Base-by-base conservation (phyloP, 805 yeast genomes). In the Nakazawaea siamensis region DNA sequence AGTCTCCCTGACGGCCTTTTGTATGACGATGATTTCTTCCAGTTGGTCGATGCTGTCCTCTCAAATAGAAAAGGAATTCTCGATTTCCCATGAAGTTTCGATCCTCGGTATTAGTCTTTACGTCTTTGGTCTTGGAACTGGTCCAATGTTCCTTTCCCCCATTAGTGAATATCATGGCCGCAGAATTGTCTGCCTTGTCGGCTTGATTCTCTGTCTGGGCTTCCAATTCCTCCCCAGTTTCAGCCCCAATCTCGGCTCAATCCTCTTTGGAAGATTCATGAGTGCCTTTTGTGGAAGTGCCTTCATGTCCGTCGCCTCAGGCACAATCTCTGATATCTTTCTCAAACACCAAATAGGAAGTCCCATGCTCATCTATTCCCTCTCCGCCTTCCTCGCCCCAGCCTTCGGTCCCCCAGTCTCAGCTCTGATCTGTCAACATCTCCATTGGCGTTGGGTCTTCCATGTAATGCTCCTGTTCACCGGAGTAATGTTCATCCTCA, bases 201-300 rank as follows among this genome's bases (percentile, higher is more conserved):
- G 77, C 6, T 57, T 72, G 27, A 51, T 64, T 47, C 41, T 71
- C 37, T 60, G 66, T 6, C 61, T 66, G 15, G 40, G 65, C 10
- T 75, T 74, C 55, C 70, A 73, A 45, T 51, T 77, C 24, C 68
- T 70, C 3, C 70, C 78, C 41, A 76, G 76, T 7, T 70, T 73
- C 49, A 66, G 70, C 41, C 48, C 67, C 49, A 78, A 76, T 38
- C 70, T 76, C 21, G 77, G 76, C 7, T 83, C 80, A 23, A 58
- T 83, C 38, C 54, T 80, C 38, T 70, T 80, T 30, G 71, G 78
- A 34, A 69, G 92, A 43, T 73, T 80, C 43, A 55, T 79, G 41
- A 73, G 77, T 10, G 92, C 92, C 1, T 65, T 81, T 29, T 78
- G 78, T 45, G 87, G 87, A 4, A 76, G 85, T 33, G 79, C 83